Percentiles rank a stretch among this genome's conserved stretches.
phyloP scores from a whole-genome alignment of 1,139 yeast species.

The Cylindricascospora bacillispora region DNA sequence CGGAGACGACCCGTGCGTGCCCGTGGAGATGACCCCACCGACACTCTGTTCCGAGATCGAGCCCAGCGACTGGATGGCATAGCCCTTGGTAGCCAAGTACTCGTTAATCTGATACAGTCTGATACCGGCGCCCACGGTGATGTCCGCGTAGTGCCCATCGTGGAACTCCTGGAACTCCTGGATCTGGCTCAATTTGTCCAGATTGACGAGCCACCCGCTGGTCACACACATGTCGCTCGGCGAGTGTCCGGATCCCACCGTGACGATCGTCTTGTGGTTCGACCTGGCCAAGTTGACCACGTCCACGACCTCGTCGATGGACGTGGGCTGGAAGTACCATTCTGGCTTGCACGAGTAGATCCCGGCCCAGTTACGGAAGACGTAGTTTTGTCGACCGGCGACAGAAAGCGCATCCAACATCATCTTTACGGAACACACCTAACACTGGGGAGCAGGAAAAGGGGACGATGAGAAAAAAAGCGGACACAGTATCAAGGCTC shows the following conservation, averaged over 20 bases:
- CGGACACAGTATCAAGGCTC: no score
- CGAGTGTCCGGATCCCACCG: conserved; percentile 92
- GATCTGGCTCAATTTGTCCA: conserved; percentile 59
- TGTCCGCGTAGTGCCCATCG: conserved; percentile 63
- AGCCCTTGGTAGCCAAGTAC: conserved; percentile 44
- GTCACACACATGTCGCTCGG: conserved; percentile 90
- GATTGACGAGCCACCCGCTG: conserved; percentile 73
- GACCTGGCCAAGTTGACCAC: conserved; percentile 55
- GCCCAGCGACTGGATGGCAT: conserved; percentile 85
- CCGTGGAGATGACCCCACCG: conserved; percentile 91
- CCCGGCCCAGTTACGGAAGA: conserved; percentile 74
- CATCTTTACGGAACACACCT: no score
- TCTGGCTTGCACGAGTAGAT: conserved; percentile 70
- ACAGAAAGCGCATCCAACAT: no score
- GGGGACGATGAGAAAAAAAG: no score
- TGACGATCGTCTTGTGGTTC: conserved; percentile 54
- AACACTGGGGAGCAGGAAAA: no score
- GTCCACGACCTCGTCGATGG: conserved; percentile 47
- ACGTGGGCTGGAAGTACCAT: conserved; percentile 63
- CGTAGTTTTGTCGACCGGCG: conserved; percentile 15
- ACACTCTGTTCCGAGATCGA: conserved; percentile 89
- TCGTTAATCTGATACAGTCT: conserved; percentile 70
- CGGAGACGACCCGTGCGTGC: conserved; percentile 93
- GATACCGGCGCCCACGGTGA: conserved; percentile 87
- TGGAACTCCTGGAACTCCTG: conserved; percentile 31